Percentiles rank a stretch among this genome's conserved stretches.
Conservation (phyloP, 176 grass and related monocot genomes). For the Raddia guianensis region DNA sequence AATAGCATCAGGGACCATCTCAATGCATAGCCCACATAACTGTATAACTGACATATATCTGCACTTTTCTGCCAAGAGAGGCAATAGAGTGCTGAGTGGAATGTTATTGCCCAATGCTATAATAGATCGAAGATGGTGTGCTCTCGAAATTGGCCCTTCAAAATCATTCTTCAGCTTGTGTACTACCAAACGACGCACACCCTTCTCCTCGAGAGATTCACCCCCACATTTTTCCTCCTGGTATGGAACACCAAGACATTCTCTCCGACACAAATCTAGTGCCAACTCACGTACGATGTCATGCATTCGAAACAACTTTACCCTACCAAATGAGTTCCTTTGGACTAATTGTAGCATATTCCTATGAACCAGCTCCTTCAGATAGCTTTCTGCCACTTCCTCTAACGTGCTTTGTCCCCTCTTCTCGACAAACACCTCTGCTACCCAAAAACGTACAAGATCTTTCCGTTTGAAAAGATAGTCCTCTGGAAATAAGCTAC, state of each 20-base stretch:
- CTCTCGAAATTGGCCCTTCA: not conserved
- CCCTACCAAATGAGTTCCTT: slow-evolving; percentile 17
- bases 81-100: slow-evolving; percentile 7
- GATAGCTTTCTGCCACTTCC: slow-evolving; percentile 36
- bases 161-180: not conserved
- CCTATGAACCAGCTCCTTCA: slow-evolving; percentile 18
- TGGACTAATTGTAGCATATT: slow-evolving; percentile 28
- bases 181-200: slow-evolving; percentile 22
- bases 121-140: slow-evolving; percentile 25
- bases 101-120: slow-evolving; percentile 22
- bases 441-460: slow-evolving; percentile 21
- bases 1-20: slow-evolving; percentile 27
- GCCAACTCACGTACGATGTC: slow-evolving; percentile 33
- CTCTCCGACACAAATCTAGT: not conserved
- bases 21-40: slow-evolving; percentile 11
- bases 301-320: slow-evolving; percentile 26
- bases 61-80: not conserved
- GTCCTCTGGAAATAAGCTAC: slow-evolving; percentile 25
- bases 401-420: not conserved
- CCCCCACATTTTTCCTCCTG: slow-evolving; percentile 1
- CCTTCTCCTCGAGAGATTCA: not conserved
- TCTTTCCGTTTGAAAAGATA: slow-evolving; percentile 15
- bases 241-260: slow-evolving; percentile 19
- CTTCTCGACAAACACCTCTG: not conserved
- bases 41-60: slow-evolving; percentile 40